Evolutionary conservation across 331 rosid genomes (phyloP).

Genomic region (Telfairia occidentalis): DNA sequence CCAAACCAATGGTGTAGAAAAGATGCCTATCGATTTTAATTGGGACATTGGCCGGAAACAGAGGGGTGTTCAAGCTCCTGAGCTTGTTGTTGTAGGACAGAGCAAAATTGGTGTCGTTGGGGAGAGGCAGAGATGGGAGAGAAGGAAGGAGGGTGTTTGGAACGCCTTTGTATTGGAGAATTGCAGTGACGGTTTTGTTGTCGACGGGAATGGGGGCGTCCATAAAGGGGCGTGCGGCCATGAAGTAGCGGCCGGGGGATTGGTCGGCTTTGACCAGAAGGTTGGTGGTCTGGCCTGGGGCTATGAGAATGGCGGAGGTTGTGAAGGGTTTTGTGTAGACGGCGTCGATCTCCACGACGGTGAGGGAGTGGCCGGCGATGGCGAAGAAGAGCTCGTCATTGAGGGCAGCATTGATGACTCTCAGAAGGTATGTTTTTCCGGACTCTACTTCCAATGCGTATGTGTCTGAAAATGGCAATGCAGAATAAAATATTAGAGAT

Average conservation of each 20-base stretch:
- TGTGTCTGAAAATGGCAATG: constrained; percentile 1
- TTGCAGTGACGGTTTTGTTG: constrained; percentile 17
- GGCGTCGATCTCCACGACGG: constrained; percentile 15
- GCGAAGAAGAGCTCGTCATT: constrained; percentile 18
- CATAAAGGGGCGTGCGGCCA: constrained; percentile 12
- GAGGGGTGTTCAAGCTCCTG: constrained; percentile 11
- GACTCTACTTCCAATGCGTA: constrained; percentile 14
- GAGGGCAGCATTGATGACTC: constrained; percentile 20
- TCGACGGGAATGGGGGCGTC: constrained; percentile 11
- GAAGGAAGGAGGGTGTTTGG: constrained; percentile 9
- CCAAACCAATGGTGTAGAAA: constrained; percentile 18
- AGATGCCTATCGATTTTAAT: constrained; percentile 12
- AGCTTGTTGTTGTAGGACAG: constrained; percentile 6
- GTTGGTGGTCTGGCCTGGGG: constrained; percentile 19
- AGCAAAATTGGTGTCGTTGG: constrained; percentile 15
- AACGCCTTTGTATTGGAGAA: constrained; percentile 18
- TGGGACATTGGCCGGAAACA: not conserved
- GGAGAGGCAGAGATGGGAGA: constrained; percentile 8
- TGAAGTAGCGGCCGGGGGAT: constrained; percentile 12
- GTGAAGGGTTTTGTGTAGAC: constrained; percentile 21
- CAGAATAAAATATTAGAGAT: not conserved
- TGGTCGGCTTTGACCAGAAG: constrained; percentile 11
- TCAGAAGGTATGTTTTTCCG: constrained; percentile 19
- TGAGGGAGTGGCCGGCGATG: constrained; percentile 15
- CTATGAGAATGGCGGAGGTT: constrained; percentile 14